A percentile compares a stretch with the other conserved stretches of the same genome.
These are phyloP conservation scores for Calonectria leucothoes DNA, from an alignment of 2,329 filamentous ascomycete genomes.

Conservation along the genomic window DNA sequence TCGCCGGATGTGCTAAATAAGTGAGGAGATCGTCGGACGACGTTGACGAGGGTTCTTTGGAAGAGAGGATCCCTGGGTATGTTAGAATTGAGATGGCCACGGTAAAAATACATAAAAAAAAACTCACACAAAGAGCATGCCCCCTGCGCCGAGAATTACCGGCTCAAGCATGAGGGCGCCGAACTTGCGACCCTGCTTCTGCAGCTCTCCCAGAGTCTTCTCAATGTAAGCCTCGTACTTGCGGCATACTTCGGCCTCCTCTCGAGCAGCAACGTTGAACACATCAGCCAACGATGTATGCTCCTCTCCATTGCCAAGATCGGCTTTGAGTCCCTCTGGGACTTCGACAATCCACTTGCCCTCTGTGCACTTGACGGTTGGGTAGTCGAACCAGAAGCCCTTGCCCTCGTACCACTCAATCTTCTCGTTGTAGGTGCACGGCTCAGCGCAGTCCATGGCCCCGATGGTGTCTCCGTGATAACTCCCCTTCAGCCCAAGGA, in stretches of 20 bases:
- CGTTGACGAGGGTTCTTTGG: constrained; percentile 76
- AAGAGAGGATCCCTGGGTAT: constrained; percentile 78
- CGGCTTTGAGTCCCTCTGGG: constrained; percentile 59
- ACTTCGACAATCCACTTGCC: constrained; percentile 75
- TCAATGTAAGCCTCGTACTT: constrained; percentile 72
- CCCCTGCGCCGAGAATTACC: constrained; percentile 82
- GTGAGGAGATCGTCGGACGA: constrained; percentile 69
- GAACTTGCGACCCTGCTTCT: constrained; percentile 71
- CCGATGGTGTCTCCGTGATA: constrained; percentile 93
- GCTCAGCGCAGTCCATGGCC: constrained; percentile 87
- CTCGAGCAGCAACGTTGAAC: constrained; percentile 68
- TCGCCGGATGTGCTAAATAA: constrained; percentile 58
- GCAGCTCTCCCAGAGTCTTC: constrained; percentile 62
- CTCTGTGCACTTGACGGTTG: constrained; percentile 73
- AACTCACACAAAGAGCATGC: constrained; percentile 82
- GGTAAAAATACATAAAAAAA: not conserved
- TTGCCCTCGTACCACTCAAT: constrained; percentile 87
- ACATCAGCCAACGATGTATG: constrained; percentile 65
- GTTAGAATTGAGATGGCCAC: constrained; percentile 24
- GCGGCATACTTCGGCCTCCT: constrained; percentile 55
- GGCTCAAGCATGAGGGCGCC: constrained; percentile 86
- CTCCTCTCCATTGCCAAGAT: constrained; percentile 56
- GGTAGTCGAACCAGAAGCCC: constrained; percentile 86
- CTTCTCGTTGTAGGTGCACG: constrained; percentile 81
- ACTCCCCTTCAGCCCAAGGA: constrained; percentile 81